Evolutionary conservation across 306 rosid species (phyloP), one percentile per base, ranked within the genome.

Genomic region (Trifolium pratense): DNA sequence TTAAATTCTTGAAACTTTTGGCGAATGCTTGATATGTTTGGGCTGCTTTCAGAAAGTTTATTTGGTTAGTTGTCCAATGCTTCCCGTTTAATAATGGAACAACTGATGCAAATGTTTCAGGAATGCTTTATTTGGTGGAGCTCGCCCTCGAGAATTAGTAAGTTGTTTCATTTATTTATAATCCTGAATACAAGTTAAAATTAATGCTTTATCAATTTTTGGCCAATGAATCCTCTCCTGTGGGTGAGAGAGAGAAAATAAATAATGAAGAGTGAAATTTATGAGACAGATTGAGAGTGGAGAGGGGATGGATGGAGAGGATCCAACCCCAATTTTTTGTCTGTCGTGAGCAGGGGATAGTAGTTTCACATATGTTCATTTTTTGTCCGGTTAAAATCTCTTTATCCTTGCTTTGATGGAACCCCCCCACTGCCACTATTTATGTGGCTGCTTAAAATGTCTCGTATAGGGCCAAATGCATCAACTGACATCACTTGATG

Each of bases 91-190:
- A 51, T 66, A 76, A 80, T 77, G 48, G 62, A 64, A 70, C 17
- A 39, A 57, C 26, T 73, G 37, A 42, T 68, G 56, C 80, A 66
- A 77, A 66, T 79, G 68, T 55, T 89, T 89, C 90, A 95, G 99
- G 96, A 86, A 82, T 71, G 79, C 87, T 16, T 78, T 95, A 81
- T 95, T 91, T 85, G 97, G 99, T 73, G 99, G 97, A 79, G 97
- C 99, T 82, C 96, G 99, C 34, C 99, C 99, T 2, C 88, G 99
- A 64, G 99, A 95, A 77, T 84, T 90, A 60, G 99, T 91, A 84
- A 82, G 92, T 83, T 51, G 9, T 70, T 69, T 25, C 23, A 48
- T 64, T 66, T 39, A 49, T 48, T 52, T 72, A 14, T 63, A n/a
- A 1, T 29, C 69, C 60, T 65, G 15, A 62, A 75, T 68, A 40